A percentile compares a stretch with the other conserved stretches of the same genome.
Evolutionary conservation across 352 stramenopile species (phyloP).

Genomic region (Pythium guiyangense): DNA sequence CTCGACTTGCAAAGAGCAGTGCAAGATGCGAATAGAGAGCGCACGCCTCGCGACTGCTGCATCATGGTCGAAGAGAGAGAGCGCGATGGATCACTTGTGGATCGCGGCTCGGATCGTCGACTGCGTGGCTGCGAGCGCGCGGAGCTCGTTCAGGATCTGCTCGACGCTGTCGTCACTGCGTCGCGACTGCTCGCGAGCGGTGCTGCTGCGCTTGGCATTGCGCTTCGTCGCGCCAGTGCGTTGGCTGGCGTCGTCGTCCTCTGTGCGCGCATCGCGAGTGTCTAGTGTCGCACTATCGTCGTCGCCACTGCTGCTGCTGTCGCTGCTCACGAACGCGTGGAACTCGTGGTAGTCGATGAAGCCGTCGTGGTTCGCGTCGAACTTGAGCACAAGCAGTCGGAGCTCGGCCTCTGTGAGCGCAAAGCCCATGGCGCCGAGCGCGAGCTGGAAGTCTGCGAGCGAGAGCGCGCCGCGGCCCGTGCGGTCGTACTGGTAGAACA

Average conservation of each 20-base stretch:
- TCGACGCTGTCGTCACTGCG: constrained; percentile 6
- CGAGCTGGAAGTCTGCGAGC: too few species aligned
- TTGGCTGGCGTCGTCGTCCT: neutral
- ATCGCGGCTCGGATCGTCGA: constrained; percentile 22
- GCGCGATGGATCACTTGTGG: constrained; percentile 5
- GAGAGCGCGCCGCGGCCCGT: too few species aligned
- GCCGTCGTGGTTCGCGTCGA: constrained; percentile 44
- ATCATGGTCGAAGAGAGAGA: neutral
- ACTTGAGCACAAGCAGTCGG: constrained; percentile 42
- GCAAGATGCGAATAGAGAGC: neutral
- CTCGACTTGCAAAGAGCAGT: neutral
- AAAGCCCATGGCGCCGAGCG: constrained; percentile 51
- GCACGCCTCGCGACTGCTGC: neutral
- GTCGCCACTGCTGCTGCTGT: constrained; percentile 3
- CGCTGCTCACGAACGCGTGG: constrained; percentile 30
- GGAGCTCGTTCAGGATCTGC: constrained; percentile 40
- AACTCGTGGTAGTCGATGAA: constrained; percentile 68
- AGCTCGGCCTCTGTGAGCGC: constrained; percentile 37
- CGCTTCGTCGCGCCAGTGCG: neutral
- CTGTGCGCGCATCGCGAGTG: too few species aligned
- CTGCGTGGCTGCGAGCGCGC: constrained; percentile 33
- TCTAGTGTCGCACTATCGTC: neutral
- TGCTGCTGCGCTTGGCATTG: neutral
- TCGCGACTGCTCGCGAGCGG: neutral
- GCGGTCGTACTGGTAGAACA: too few species aligned